Evolutionary conservation across 768 basidiomycete genomes (phyloP), one percentile per base, ranked within the genome.

Genomic region (Termitomyces titanicus): DNA sequence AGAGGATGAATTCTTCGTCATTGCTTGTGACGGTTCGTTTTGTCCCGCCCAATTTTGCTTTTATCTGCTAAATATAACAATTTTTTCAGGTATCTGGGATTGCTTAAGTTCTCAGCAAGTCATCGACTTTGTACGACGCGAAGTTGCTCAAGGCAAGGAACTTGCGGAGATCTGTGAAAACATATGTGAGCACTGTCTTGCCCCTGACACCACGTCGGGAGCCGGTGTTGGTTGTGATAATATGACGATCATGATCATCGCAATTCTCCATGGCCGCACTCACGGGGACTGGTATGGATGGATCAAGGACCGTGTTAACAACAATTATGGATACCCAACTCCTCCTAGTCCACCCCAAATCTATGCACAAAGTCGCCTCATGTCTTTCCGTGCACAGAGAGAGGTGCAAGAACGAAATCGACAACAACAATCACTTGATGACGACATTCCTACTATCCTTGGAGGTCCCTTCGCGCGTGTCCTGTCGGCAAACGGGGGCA

Each of bases 221-320:
- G 84, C 85, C 42, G 97, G 97, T 12, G 92, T 98, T 59, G 97
- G 97, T 18, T 98, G 96, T 69, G 97, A 99, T 74, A 98, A 99
- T 75, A 99, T 99, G 97, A 99, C 97, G 0, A 76, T 97, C 47
- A 80, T 98, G 62, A 83, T 99, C 50, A 81, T 98, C 54, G 97
- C 92, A 7, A 70, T 99, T 43, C 80, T 95, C 31, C 81, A 89
- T 58, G 95, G 92, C 38, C 84, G 85, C 56, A 90, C 92, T n/a
- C 83, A 87, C 68, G 88, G 91, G 60, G 85, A 94, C 66, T 98
- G 97, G 97, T 90, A 91, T 64, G 68, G 79, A 35, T 98, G 96
- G 96, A 70, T 99, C 55, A 82, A 77, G 44, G 83, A 93, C 47
- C 85, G 95, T 37, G 90, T 95, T 45, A 79, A 92, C 66, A 79